phyloP scores from a whole-genome alignment of 1,284 basidiomycete genomes.

The Malassezia dermatis region DNA sequence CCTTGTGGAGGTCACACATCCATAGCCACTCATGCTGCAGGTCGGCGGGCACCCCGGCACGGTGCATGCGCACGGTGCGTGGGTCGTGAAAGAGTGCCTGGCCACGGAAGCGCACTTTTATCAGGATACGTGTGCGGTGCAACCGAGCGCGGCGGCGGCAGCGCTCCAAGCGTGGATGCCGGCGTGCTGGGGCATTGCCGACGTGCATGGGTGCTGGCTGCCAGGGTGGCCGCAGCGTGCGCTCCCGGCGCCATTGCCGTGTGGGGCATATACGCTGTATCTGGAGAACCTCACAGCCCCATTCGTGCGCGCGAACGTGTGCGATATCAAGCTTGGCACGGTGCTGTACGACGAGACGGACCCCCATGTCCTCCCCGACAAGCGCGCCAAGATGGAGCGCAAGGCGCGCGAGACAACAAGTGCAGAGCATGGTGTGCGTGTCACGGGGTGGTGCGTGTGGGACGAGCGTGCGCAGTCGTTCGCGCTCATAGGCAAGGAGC shows the following conservation, averaged over 20 bases:
- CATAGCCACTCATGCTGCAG: neutral
- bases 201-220: neutral
- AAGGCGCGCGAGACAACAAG: slow-evolving; percentile 15
- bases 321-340: slow-evolving; percentile 15
- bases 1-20: neutral
- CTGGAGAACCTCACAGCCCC: slow-evolving; percentile 6
- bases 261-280: neutral
- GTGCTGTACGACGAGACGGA: slow-evolving; percentile 13
- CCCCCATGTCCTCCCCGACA: neutral
- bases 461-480: neutral
- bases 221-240: neutral
- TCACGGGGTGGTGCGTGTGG: slow-evolving; percentile 10
- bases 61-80: neutral
- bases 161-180: slow-evolving; percentile 10
- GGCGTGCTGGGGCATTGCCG: slow-evolving; percentile 5
- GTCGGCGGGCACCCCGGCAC: slow-evolving; percentile 5
- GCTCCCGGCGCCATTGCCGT: neutral
- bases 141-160: neutral
- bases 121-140: neutral
- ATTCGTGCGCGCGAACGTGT: slow-evolving; percentile 6
- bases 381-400: slow-evolving; percentile 13
- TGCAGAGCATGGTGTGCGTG: slow-evolving; percentile 7
- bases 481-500: slow-evolving; percentile 6
- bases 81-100: slow-evolving; percentile 6
- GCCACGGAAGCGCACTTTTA: slow-evolving; percentile 11